These are phyloP conservation scores for Alternaria novae-zelandiae DNA, from an alignment of 2,329 filamentous ascomycete species.

Conservation along the genomic window DNA sequence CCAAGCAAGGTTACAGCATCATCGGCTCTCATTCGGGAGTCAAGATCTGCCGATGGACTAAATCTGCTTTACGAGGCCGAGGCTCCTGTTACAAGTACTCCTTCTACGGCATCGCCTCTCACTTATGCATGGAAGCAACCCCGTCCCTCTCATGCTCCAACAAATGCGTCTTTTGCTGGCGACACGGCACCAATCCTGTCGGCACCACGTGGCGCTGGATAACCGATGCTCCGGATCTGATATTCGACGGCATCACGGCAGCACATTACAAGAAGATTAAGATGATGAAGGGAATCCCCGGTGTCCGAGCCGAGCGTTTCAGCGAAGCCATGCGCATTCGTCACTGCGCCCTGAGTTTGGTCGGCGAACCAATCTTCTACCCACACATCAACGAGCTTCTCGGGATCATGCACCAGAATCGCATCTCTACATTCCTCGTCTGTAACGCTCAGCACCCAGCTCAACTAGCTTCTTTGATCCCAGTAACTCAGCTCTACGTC, in stretches of 20 bases:
- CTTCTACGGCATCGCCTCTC: constrained; percentile 95
- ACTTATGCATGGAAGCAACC: constrained; percentile 98
- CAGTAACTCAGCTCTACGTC: constrained; percentile 94
- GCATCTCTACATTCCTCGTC: constrained; percentile 92
- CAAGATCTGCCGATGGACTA: constrained; percentile 98
- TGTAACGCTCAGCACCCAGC: constrained; percentile 98
- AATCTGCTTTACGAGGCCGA: constrained; percentile 89
- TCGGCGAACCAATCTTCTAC: constrained; percentile 99
- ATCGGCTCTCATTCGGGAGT: constrained; percentile 95
- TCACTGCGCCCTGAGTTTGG: constrained; percentile 89
- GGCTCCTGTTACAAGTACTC: constrained; percentile 98
- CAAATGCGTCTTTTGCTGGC: constrained; percentile 99
- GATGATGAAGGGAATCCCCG: constrained; percentile 92
- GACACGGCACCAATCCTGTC: constrained; percentile 95
- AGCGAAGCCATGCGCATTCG: constrained; percentile 90
- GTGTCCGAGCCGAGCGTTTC: constrained; percentile 89
- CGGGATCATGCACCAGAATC: constrained; percentile 79
- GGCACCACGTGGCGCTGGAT: constrained; percentile 97
- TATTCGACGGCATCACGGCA: constrained; percentile 88
- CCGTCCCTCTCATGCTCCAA: constrained; percentile 95
- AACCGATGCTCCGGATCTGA: constrained; percentile 86
- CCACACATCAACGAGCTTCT: constrained; percentile 95
- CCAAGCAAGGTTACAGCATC: constrained; percentile 95
- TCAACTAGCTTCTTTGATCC: constrained; percentile 79
- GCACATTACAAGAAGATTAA: constrained; percentile 98